Percentiles rank a stretch among this genome's conserved stretches.
Conservation (phyloP, 2,329 filamentous ascomycete species). For the Fusarium sp. region DNA sequence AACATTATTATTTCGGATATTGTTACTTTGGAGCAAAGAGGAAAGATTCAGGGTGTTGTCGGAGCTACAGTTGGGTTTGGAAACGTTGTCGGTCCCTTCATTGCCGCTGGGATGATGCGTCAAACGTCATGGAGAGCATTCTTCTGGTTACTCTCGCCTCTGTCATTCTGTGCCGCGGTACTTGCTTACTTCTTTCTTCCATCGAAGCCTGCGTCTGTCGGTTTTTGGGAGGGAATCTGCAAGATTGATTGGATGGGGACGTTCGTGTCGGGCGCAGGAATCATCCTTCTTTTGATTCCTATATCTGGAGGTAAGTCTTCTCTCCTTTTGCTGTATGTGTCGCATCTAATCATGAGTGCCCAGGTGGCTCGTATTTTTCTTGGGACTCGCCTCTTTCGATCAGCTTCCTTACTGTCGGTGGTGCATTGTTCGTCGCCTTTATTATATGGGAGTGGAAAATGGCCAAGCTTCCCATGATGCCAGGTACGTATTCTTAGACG, state of each 20-base stretch:
- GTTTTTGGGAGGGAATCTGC: neutral
- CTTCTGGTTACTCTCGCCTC: neutral
- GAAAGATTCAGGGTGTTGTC: neutral
- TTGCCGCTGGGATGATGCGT: neutral
- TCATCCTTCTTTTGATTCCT: neutral
- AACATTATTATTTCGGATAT: conserved; percentile 10
- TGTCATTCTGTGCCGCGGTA: neutral
- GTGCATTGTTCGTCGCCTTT: neutral
- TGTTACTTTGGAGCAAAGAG: neutral
- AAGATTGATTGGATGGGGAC: conserved; percentile 9
- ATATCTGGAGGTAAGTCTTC: neutral
- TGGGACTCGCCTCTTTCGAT: neutral
- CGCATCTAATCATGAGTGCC: accelerated
- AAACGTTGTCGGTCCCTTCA: neutral
- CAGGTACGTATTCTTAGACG: too few species aligned
- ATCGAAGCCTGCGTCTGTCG: neutral
- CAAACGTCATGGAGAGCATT: neutral
- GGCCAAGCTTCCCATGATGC: conserved; percentile 22
- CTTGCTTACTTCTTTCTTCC: neutral
- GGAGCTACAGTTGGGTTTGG: neutral
- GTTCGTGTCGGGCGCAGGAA: neutral
- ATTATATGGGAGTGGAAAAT: conserved; percentile 15
- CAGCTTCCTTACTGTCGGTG: neutral
- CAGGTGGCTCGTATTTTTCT: conserved; percentile 7
- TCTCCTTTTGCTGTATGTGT: accelerated